Evolutionary conservation across 139 green algal species (phyloP).

Genomic region (Tetraselmis striata): DNA sequence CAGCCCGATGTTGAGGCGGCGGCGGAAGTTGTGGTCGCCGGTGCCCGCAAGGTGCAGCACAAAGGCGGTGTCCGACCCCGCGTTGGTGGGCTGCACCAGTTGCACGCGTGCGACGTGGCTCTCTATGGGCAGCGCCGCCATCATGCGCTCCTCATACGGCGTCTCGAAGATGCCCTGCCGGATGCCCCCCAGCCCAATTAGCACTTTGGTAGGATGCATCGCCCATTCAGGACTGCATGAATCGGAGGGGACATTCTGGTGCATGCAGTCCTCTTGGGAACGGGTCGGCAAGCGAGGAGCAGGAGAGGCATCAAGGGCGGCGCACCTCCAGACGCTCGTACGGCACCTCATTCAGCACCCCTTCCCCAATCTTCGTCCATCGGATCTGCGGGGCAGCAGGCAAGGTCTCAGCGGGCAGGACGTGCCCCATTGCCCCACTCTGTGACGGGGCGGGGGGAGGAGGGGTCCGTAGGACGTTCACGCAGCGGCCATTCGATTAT

Average conservation of each 20-base stretch:
- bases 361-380: not conserved
- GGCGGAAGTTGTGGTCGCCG: constrained; percentile 65
- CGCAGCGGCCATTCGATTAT: too few species aligned
- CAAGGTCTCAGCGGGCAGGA: too few species aligned
- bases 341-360: not conserved
- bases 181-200: too few species aligned
- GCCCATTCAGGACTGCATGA: not conserved
- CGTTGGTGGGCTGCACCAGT: constrained; percentile 37
- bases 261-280: too few species aligned
- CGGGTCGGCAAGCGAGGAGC: constrained; percentile 39
- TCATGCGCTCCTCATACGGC: constrained; percentile 45
- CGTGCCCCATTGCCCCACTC: too few species aligned
- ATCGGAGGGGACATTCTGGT: constrained; percentile 51
- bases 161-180: constrained; percentile 31
- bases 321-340: not conserved
- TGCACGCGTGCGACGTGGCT: constrained; percentile 41
- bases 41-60: constrained; percentile 81
- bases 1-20: constrained; percentile 47
- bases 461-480: too few species aligned
- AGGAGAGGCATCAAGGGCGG: not conserved
- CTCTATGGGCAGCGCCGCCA: constrained; percentile 57
- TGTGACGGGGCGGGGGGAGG: too few species aligned
- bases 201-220: not conserved
- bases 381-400: not conserved
- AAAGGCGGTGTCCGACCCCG: constrained; percentile 17